Base-by-base conservation (phyloP, 1,284 basidiomycete species). In the Trametes sp. region DNA sequence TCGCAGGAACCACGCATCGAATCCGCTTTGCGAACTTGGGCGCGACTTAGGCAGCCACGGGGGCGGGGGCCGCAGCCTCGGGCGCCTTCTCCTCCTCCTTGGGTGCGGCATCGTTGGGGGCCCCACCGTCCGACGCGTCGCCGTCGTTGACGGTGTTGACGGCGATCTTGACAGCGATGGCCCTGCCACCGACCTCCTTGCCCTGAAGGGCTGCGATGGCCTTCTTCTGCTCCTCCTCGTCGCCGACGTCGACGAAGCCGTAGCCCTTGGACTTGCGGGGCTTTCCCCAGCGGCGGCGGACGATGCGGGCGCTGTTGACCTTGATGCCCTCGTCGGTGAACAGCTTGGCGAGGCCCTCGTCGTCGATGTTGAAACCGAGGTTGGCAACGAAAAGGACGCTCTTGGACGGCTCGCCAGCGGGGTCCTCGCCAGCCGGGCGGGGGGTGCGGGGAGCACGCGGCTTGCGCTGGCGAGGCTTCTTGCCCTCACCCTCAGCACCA, bases 311-410 rank as follows among this genome's bases (percentile, higher is more conserved):
- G 68, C 90, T 90, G 74, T 85, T 83, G 68, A 96, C 92, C 48
- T 80, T 81, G 79, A 96, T 89, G 66, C 86, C 91, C 38, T 88
- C 92, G 62, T 94, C 89, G 61, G 87, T 90, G 83, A 98, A 97
- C 70, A 96, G 83, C 52, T 86, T 80, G 45, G 84, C 76, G 65
- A 97, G 87, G 57, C 81, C 87, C 38, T 84, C 89, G 72, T 98
- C 95, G 63, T 94, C 93, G 66, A 97, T 86, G 74, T 81, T 89
- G 86, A 96, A 98, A 41, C 94, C 92, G 61, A 98, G 92, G 82
- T 98, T 98, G 78, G 95, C 95, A 66, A 98, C 95, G 72, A 98
- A 98, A 67, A 98, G 82, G 77, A 94, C 89, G 66, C 84, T 92
- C 85, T 93, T 89, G 73, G 89, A 92, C 41, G 87, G 90, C 74